These are phyloP conservation scores for Xylaria cubensis DNA, from an alignment of 495 filamentous ascomycete genomes.

Conservation along the genomic window DNA sequence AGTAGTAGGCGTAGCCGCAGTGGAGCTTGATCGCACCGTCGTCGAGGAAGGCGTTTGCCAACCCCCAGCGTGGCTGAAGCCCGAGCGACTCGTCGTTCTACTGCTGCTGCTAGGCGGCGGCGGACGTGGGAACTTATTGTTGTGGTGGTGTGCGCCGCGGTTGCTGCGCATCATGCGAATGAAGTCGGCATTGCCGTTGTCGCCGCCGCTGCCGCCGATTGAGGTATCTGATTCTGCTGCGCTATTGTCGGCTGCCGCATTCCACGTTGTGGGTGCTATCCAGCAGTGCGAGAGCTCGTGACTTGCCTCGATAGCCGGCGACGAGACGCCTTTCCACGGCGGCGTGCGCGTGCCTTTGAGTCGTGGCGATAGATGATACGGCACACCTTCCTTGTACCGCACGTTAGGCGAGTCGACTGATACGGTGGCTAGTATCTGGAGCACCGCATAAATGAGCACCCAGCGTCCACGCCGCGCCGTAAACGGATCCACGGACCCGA, in stretches of 20 bases:
- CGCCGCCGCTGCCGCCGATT: constrained; percentile 28
- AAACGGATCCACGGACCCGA: constrained; percentile 58
- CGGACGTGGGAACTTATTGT: constrained; percentile 41
- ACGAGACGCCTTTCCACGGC: constrained; percentile 61
- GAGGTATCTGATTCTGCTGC: constrained; percentile 38
- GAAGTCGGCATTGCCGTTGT: constrained; percentile 30
- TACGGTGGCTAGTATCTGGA: constrained; percentile 72
- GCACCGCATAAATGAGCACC: constrained; percentile 73
- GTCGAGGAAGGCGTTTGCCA: constrained; percentile 34
- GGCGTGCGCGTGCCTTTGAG: constrained; percentile 62
- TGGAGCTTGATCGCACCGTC: constrained; percentile 33
- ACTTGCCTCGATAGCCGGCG: constrained; percentile 51
- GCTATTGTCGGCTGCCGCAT: constrained; percentile 39
- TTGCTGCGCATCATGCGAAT: constrained; percentile 37
- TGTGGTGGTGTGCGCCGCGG: constrained; percentile 5
- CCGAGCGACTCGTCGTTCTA: constrained; percentile 34
- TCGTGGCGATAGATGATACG: constrained; percentile 68
- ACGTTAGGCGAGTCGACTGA: constrained; percentile 69
- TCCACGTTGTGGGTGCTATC: constrained; percentile 58
- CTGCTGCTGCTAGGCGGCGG: constrained; percentile 34
- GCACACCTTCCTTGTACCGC: constrained; percentile 63
- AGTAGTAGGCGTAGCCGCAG: constrained; percentile 34
- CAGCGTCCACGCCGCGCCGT: constrained; percentile 71
- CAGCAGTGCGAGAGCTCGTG: constrained; percentile 70
- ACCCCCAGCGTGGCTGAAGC: constrained; percentile 21